These are phyloP conservation scores for Solanum hybrid DNA, from an alignment of 305 asterid species.

Conservation along the genomic window DNA sequence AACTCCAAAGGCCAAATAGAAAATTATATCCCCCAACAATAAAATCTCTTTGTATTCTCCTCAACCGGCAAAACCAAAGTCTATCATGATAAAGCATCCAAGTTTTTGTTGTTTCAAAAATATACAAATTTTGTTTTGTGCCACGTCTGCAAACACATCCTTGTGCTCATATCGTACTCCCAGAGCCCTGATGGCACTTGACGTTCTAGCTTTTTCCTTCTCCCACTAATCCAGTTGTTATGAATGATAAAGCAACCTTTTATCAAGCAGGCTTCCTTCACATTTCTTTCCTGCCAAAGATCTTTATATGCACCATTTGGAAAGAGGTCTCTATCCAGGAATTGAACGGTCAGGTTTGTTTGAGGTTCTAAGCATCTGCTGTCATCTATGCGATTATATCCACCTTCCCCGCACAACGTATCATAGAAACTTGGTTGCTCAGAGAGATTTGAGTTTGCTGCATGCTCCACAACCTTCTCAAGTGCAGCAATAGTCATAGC, in stretches of 20 bases:
- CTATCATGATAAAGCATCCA: slow-evolving; percentile 6
- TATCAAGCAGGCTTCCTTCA: slow-evolving; percentile 37
- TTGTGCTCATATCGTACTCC: slow-evolving; percentile 60
- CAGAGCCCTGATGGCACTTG: slow-evolving; percentile 70
- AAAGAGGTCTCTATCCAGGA: slow-evolving; percentile 64
- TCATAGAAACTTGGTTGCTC: slow-evolving; percentile 96
- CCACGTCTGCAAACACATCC: slow-evolving; percentile 73
- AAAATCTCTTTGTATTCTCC: slow-evolving; percentile 26
- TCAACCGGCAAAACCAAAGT: slow-evolving; percentile 29
- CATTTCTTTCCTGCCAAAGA: slow-evolving; percentile 54
- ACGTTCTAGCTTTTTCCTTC: slow-evolving; percentile 53
- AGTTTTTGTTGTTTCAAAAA: slow-evolving; percentile 23
- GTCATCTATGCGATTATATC: slow-evolving; percentile 54
- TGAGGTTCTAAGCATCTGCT: slow-evolving; percentile 64
- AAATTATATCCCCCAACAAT: slow-evolving; percentile 8
- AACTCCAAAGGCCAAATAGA: slow-evolving; percentile 32
- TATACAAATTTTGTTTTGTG: slow-evolving; percentile 28
- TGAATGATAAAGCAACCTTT: slow-evolving; percentile 54
- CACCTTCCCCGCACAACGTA: slow-evolving; percentile 72
- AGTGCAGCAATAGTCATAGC: slow-evolving; percentile 48
- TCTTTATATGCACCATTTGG: slow-evolving; percentile 80
- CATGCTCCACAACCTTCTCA: slow-evolving; percentile 80
- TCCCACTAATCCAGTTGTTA: slow-evolving; percentile 75
- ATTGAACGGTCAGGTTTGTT: slow-evolving; percentile 52
- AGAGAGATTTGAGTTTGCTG: slow-evolving; percentile 62